Conservation (phyloP, 2,329 filamentous ascomycete genomes). For the Penicillium sp. region DNA sequence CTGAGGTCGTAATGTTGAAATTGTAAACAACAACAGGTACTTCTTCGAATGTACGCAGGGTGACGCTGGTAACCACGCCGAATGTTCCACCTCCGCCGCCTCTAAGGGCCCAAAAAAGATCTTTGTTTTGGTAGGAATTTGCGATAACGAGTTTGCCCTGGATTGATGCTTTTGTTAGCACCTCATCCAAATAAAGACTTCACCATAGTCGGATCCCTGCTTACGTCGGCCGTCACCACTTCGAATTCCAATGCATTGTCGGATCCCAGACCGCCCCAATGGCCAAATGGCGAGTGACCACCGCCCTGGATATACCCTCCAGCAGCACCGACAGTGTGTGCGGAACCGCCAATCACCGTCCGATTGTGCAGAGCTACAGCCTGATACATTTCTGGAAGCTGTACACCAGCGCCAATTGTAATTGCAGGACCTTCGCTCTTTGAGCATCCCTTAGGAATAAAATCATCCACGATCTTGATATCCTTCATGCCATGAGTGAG, state of each 20-base stretch:
- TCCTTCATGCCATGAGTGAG: constrained; percentile 37
- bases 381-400: constrained; percentile 15
- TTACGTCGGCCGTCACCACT: constrained; percentile 34
- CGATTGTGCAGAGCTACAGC: constrained; percentile 12
- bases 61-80: constrained; percentile 47
- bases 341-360: constrained; percentile 10
- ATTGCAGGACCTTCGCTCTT: constrained; percentile 15
- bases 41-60: constrained; percentile 46
- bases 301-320: constrained; percentile 34
- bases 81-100: constrained; percentile 57
- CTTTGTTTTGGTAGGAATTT: constrained; percentile 25
- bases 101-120: constrained; percentile 54
- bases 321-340: constrained; percentile 18
- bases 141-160: constrained; percentile 15
- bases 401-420: constrained; percentile 17
- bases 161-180: background rate
- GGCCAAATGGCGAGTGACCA: constrained; percentile 33
- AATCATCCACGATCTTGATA: constrained; percentile 29
- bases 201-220: background rate
- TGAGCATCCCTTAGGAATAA: constrained; percentile 19
- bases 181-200: background rate
- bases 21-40: constrained; percentile 34
- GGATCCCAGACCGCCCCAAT: constrained; percentile 35
- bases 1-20: constrained; percentile 22
- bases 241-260: constrained; percentile 39